These are phyloP conservation scores for Paramecium sonneborni DNA, from an alignment of 73 alveolate species.

Conservation along the genomic window DNA sequence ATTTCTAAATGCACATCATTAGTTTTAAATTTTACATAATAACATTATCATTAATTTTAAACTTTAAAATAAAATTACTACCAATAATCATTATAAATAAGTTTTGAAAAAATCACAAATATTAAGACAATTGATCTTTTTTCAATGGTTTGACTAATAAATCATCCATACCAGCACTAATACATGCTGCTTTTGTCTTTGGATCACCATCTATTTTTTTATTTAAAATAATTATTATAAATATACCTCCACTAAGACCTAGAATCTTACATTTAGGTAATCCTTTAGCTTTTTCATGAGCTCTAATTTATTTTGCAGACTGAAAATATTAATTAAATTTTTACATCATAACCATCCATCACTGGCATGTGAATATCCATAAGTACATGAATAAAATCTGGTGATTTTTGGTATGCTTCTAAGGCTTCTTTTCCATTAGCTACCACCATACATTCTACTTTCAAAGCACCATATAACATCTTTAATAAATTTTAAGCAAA, in stretches of 20 bases:
- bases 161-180: conserved; percentile 28
- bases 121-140: neutral
- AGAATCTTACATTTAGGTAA: neutral
- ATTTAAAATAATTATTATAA: neutral
- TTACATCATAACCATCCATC: conserved; percentile 17
- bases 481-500: neutral
- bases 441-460: conserved; percentile 4
- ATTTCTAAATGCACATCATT: neutral
- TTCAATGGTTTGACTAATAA: conserved; percentile 2
- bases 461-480: neutral
- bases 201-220: conserved; percentile 4
- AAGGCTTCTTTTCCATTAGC: conserved; percentile 47
- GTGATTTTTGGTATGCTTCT: conserved; percentile 9
- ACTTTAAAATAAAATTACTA: neutral
- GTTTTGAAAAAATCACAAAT: neutral
- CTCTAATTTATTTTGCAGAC: conserved; percentile 25
- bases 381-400: neutral
- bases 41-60: neutral
- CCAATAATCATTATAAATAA: neutral
- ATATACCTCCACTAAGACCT: conserved; percentile 30
- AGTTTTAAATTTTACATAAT: neutral
- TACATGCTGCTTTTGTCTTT: conserved; percentile 23
- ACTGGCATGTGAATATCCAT: conserved; percentile 48
- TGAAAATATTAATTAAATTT: neutral
- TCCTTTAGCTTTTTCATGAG: neutral